Percentiles rank a stretch among this genome's conserved stretches.
These are phyloP conservation scores for Castanea crenata DNA, from an alignment of 306 rosid species.

Conservation along the genomic window DNA sequence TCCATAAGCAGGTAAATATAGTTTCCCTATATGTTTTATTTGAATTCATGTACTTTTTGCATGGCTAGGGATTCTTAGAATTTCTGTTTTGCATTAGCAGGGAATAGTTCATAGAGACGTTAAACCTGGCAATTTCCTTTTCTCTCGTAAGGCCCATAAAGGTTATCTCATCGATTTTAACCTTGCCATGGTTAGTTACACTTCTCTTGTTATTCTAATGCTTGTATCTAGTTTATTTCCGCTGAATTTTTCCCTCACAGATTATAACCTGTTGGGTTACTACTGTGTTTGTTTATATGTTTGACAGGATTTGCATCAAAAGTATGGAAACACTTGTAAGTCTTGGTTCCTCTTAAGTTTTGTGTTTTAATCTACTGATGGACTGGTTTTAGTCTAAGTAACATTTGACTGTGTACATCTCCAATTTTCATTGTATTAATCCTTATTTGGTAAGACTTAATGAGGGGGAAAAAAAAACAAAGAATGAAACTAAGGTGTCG, in stretches of 20 bases:
- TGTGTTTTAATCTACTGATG: neutral
- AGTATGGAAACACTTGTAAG: constrained; percentile 31
- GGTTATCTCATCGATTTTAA: constrained; percentile 93
- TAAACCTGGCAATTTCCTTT: constrained; percentile 95
- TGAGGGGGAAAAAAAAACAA: neutral
- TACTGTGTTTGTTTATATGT: constrained; percentile 16
- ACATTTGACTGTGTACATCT: neutral
- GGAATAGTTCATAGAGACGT: constrained; percentile 83
- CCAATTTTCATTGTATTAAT: neutral
- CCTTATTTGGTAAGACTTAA: neutral
- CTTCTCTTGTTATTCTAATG: constrained; percentile 4
- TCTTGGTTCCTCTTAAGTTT: neutral
- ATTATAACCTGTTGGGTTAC: constrained; percentile 1
- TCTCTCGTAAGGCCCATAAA: constrained; percentile 62
- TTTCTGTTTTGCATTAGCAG: constrained; percentile 36
- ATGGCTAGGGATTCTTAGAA: constrained; percentile 3
- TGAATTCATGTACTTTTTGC: neutral
- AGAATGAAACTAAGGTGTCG: neutral
- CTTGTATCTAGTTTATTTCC: neutral
- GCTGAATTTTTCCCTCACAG: neutral
- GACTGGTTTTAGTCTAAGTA: neutral
- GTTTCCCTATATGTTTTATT: neutral
- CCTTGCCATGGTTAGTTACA: constrained; percentile 70
- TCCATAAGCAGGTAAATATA: constrained; percentile 76
- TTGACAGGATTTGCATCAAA: constrained; percentile 51